Conservation (phyloP, 1,284 basidiomycete genomes). For the Erythrobasidium hasegawianum region DNA sequence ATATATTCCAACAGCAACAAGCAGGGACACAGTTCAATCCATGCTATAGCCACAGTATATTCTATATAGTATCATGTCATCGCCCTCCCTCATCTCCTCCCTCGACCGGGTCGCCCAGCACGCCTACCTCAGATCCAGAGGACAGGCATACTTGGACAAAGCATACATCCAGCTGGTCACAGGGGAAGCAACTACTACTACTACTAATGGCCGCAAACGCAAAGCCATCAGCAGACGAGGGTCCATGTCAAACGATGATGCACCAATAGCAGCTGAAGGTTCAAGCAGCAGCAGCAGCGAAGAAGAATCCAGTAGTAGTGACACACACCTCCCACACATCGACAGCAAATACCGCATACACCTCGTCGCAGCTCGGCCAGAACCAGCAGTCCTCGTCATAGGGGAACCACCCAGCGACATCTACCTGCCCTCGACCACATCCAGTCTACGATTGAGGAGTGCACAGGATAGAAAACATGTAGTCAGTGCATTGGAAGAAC, state of each 20-base stretch:
- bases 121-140: conserved; percentile 23
- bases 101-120: conserved; percentile 1
- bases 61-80: too few relatives aligned
- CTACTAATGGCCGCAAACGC: background rate
- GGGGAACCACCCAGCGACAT: conserved; percentile 25
- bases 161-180: conserved; percentile 29
- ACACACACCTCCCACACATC: conserved; percentile 9
- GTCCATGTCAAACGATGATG: background rate
- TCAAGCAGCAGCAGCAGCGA: background rate
- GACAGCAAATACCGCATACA: conserved; percentile 28
- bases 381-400: conserved; percentile 20
- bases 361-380: conserved; percentile 22
- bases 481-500: background rate
- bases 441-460: background rate
- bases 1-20: too few relatives aligned
- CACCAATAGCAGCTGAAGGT: background rate
- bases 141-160: conserved; percentile 11
- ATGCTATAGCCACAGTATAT: too few relatives aligned
- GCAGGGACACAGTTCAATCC: too few relatives aligned
- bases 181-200: background rate
- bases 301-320: conserved; percentile 1
- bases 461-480: background rate
- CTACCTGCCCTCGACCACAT: conserved; percentile 19
- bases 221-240: background rate
- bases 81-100: background rate